Percentiles rank a stretch among this genome's conserved stretches.
phyloP scores from a whole-genome alignment of 306 rosid genomes.

The Dryas octopetala region DNA sequence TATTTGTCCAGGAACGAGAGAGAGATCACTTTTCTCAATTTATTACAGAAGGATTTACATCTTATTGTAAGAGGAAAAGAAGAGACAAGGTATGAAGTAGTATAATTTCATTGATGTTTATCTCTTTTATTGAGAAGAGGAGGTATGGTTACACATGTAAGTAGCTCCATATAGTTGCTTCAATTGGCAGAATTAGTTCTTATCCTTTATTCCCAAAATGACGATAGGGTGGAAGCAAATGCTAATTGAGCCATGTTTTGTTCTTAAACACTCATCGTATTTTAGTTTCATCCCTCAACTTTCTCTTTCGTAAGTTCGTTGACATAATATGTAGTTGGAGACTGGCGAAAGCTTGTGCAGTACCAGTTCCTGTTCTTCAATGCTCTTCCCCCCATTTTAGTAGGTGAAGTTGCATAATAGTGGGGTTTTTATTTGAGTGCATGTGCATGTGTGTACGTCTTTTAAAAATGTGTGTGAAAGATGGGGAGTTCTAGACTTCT shows the following conservation, averaged over 20 bases:
- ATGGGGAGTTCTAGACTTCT: neutral
- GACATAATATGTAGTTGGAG: neutral
- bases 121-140: neutral
- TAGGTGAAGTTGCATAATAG: neutral
- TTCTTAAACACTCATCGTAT: neutral
- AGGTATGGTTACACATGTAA: neutral
- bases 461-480: neutral
- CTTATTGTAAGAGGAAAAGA: slow-evolving; percentile 98
- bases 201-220: neutral
- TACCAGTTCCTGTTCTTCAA: neutral
- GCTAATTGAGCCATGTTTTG: neutral
- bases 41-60: slow-evolving; percentile 85
- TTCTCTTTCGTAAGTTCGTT: neutral
- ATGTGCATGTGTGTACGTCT: neutral
- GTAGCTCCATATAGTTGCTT: neutral
- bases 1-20: slow-evolving; percentile 71
- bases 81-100: slow-evolving; percentile 75
- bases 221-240: neutral
- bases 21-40: slow-evolving; percentile 92
- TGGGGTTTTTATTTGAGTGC: neutral
- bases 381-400: neutral
- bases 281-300: neutral
- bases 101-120: slow-evolving; percentile 12
- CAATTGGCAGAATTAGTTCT: neutral
- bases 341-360: neutral